Evolutionary conservation across 1,284 basidiomycete genomes (phyloP), one percentile per base, ranked within the genome.

Genomic region (Austroboletus novae-zelandiae): DNA sequence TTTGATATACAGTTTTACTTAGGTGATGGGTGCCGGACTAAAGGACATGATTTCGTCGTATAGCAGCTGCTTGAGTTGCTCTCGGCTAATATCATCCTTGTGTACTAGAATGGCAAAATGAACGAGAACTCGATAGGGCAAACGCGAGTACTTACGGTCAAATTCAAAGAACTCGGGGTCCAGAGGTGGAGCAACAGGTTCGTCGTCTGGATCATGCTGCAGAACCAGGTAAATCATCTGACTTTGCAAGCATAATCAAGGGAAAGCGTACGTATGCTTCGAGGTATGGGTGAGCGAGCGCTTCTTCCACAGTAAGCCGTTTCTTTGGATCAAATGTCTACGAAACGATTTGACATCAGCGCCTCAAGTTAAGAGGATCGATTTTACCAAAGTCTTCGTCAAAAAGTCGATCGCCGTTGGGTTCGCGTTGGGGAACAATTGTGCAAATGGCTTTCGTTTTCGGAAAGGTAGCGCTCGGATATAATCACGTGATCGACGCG

Each of bases 151-250:
- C 59, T 52, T 40, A 79, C 79, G 69, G 60, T 97, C 94, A 67
- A 97, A 97, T 62, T 94, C 91, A 70, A 98, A 97, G 77, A 97
- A 97, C 58, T 87, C 83, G 3, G 91, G 86, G 55, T 91, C 88
- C 43, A 98, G 82, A 27, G 94, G 93, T 13, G 91, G 88, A 1
- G 94, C 93, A 15, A 86, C 82, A 0, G 94, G 94, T 71, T 97
- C 94, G 62, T 97, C 94, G 39, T 94, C 91, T 0, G 93, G 91
- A 64, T 95, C 94, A 61, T 92, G 89, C 84, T 89, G 14, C 13
- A n/a, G 9, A 27, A 58, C 35, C 45, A 7, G 7, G 48, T 60
- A 30, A 61, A 53, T 34, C 37, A 29, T 9, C 18, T 14, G 4
- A 17, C n/a, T 2, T 15, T 15, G 37, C 13, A 11, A 18, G 32